Evolutionary conservation across 495 filamentous ascomycete genomes (phyloP).

Genomic region (Aspergillus indologenus): DNA sequence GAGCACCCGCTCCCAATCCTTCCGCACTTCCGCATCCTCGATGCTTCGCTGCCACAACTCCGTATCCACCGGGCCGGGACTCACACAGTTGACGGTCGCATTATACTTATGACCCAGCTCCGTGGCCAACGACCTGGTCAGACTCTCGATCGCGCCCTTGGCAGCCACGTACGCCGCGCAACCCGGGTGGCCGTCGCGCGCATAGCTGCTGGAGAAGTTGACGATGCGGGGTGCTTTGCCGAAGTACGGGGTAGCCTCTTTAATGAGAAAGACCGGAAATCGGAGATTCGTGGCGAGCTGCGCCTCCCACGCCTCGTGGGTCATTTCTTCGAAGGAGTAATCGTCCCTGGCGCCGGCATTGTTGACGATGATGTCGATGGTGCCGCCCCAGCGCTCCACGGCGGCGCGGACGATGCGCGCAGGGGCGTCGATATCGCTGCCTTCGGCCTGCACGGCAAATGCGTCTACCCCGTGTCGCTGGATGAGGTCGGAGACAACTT

Average conservation of each 20-base stretch:
- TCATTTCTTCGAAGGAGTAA: neutral
- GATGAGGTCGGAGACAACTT: too few relatives aligned
- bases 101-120: constrained; percentile 21
- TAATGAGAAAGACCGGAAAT: neutral
- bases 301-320: neutral
- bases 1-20: constrained; percentile 1
- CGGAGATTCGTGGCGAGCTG: neutral
- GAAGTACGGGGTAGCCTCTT: neutral
- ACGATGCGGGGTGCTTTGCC: neutral
- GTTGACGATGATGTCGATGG: neutral
- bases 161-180: constrained; percentile 10
- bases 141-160: constrained; percentile 22
- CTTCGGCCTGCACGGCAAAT: too few relatives aligned
- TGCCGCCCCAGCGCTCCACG: too few relatives aligned
- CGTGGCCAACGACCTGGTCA: constrained; percentile 25
- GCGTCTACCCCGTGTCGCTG: too few relatives aligned
- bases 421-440: too few relatives aligned
- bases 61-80: constrained; percentile 27
- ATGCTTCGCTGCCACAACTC: neutral
- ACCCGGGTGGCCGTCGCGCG: neutral
- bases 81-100: constrained; percentile 26
- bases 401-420: too few relatives aligned
- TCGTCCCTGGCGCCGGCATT: neutral
- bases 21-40: neutral
- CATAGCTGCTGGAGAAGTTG: neutral